These are phyloP conservation scores for Neospora caninum DNA, from an alignment of 169 alveolate genomes.

Conservation along the genomic window DNA sequence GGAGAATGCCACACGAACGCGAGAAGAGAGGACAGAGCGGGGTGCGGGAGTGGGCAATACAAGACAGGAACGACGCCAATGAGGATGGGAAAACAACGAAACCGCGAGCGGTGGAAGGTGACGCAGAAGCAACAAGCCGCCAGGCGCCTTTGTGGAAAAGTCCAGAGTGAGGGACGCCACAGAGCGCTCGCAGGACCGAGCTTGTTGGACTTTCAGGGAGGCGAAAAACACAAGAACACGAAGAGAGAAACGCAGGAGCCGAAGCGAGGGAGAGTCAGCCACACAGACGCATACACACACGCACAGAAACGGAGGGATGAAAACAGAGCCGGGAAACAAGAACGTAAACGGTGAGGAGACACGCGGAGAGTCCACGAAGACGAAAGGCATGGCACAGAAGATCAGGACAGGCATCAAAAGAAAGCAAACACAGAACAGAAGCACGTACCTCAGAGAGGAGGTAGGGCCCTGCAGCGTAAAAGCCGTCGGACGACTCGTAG, in stretches of 20 bases:
- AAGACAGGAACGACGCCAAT: neutral
- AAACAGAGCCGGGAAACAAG: neutral
- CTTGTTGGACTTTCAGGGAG: neutral
- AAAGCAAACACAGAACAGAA: neutral
- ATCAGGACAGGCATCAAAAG: neutral
- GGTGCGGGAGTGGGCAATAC: neutral
- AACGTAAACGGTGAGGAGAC: neutral
- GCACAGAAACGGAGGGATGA: no score
- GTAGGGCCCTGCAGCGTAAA: slow-evolving; percentile 39
- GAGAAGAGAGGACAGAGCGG: neutral
- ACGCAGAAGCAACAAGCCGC: no score
- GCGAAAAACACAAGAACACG: neutral
- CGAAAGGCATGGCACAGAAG: neutral
- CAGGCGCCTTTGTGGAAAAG: no score
- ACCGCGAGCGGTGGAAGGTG: no score
- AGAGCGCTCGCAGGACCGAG: no score
- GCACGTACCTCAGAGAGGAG: slow-evolving; percentile 31
- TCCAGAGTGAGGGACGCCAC: no score
- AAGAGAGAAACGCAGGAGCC: neutral
- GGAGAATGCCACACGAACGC: neutral
- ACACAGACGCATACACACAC: neutral
- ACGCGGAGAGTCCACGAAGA: neutral
- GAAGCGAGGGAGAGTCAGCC: neutral
- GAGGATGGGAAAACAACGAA: no score
- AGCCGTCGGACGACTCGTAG: slow-evolving; percentile 42